These are phyloP conservation scores for Fusarium musae DNA, from an alignment of 2,329 filamentous ascomycete genomes.

Conservation along the genomic window DNA sequence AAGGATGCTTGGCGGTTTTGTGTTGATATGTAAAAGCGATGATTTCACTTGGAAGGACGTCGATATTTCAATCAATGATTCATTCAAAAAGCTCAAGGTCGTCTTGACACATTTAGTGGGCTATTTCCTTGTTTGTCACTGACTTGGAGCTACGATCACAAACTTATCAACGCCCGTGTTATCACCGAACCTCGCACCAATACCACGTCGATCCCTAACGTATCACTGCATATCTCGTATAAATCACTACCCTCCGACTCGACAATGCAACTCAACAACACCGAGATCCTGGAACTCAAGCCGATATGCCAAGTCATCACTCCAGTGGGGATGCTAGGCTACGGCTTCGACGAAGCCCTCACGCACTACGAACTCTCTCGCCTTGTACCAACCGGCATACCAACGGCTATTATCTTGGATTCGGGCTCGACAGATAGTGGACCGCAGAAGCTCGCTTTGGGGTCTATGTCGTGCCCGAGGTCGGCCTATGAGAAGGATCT, in stretches of 20 bases:
- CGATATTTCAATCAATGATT: rapidly evolving
- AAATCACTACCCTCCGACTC: too few relatives aligned
- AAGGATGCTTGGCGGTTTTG: background rate
- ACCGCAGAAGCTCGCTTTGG: slow-evolving; percentile 55
- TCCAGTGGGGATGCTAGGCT: slow-evolving; percentile 62
- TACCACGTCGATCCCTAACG: background rate
- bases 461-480: slow-evolving; percentile 53
- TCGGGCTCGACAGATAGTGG: slow-evolving; percentile 52
- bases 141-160: rapidly evolving
- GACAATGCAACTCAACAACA: background rate
- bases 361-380: slow-evolving; percentile 39
- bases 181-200: background rate
- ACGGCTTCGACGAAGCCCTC: slow-evolving; percentile 55
- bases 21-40: background rate
- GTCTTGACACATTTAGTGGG: rapidly evolving
- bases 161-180: too few relatives aligned
- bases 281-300: background rate
- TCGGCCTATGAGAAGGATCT: slow-evolving; percentile 57
- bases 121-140: rapidly evolving
- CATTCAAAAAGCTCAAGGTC: rapidly evolving
- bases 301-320: slow-evolving; percentile 51
- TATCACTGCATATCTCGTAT: background rate
- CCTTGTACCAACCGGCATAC: slow-evolving; percentile 44
- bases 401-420: slow-evolving; percentile 51
- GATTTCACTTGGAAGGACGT: rapidly evolving